These are phyloP conservation scores for Sporothrix curviconia DNA, from an alignment of 2,329 filamentous ascomycete genomes.

Conservation along the genomic window DNA sequence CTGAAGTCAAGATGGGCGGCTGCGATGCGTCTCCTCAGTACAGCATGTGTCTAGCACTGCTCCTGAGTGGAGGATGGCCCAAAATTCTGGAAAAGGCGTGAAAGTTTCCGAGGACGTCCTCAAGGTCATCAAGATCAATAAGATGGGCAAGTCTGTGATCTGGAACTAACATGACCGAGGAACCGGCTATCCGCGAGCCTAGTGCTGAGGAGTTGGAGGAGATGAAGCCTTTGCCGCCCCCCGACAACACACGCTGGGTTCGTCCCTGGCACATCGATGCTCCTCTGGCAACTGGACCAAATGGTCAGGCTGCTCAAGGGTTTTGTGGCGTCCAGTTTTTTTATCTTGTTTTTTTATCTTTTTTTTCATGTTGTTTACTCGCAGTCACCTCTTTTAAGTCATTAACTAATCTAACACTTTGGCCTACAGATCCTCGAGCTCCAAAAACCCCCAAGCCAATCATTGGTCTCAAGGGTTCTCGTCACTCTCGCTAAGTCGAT, in stretches of 20 bases:
- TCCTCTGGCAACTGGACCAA: background rate
- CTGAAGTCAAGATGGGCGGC: background rate
- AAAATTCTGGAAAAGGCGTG: background rate
- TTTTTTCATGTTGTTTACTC: too few species aligned
- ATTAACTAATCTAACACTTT: too few species aligned
- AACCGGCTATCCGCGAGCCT: slow-evolving; percentile 6
- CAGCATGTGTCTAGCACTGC: background rate
- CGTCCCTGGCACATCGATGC: background rate
- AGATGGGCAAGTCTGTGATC: slow-evolving; percentile 5
- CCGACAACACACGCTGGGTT: background rate
- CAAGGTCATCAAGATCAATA: slow-evolving; percentile 12
- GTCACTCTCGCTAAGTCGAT: slow-evolving; percentile 1
- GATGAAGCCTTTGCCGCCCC: background rate
- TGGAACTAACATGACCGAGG: slow-evolving; percentile 13
- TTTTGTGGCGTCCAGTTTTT: too few species aligned
- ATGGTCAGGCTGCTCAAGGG: background rate
- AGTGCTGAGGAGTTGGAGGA: background rate
- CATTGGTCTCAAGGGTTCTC: slow-evolving; percentile 16
- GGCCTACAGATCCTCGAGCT: too few species aligned
- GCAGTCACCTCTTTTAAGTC: too few species aligned
- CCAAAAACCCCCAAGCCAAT: background rate
- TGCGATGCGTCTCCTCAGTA: background rate
- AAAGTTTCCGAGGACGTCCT: background rate
- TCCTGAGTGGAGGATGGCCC: background rate
- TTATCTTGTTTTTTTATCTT: too few species aligned